Evolutionary conservation across 129 eudicot species (phyloP), one percentile per base, ranked within the genome.

Genomic region (Calendula officinalis): DNA sequence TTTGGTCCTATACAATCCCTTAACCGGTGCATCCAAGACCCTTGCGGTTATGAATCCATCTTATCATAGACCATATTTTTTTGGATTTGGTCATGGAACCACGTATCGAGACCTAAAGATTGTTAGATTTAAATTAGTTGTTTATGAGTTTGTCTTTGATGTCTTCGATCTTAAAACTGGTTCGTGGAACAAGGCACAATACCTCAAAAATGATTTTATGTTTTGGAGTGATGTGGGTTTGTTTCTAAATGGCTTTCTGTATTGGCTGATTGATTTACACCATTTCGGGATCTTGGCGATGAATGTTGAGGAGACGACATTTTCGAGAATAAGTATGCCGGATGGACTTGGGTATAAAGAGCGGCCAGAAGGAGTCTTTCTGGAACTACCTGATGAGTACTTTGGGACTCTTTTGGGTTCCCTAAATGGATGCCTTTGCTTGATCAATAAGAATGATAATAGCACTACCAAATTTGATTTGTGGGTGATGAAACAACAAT

Each of bases 221-320:
- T n/a, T n/a, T n/a, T n/a, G n/a, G n/a, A n/a, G n/a, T n/a, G n/a
- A n/a, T n/a, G n/a, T n/a, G n/a, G n/a, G n/a, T 57, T n/a, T 57
- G 45, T 57, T 36, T 57, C 27, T 56, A 5, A 56, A 56, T 13
- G 43, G 62, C 42, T 57, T 37, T 30, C 14, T 57, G 27, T 57
- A 57, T 58, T 58, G 63, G 47, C n/a, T 4, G 8, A 30, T 33
- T 43, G 10, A 11, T 8, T 9, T 2, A 2, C 4, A 15, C 0
- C 0, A 7, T 7, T 34, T 14, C 11, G n/a, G 33, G 6, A 57
- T 57, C 11, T 34, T 57, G 43, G 63, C n/a, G n/a, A n/a, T n/a
- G n/a, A n/a, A n/a, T n/a, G n/a, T n/a, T n/a, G n/a, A n/a, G n/a
- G n/a, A n/a, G n/a, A n/a, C n/a, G n/a, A n/a, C n/a, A n/a, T n/a